These are phyloP conservation scores for Nicotiana paniculata DNA, from an alignment of 257 asterid species.

Conservation along the genomic window DNA sequence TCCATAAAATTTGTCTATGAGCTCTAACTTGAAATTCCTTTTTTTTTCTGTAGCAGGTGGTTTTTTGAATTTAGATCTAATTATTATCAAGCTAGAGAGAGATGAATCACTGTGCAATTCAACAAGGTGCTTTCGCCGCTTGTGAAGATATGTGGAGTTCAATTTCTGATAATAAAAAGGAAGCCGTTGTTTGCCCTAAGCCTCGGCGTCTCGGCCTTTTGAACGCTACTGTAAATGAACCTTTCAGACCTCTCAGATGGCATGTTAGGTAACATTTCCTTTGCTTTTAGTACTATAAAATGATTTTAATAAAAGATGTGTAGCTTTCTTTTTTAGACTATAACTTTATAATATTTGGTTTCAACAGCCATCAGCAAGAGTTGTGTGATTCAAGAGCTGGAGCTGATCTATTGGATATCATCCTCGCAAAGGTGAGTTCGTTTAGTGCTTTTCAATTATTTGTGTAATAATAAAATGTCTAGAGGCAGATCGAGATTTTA, in stretches of 20 bases:
- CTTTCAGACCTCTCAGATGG: slow-evolving; percentile 55
- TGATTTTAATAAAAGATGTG: too few relatives aligned
- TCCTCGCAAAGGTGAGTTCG: slow-evolving; percentile 55
- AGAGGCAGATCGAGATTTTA: too few relatives aligned
- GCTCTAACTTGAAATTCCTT: slow-evolving; percentile 1
- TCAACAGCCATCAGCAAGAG: slow-evolving; percentile 68
- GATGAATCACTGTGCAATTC: slow-evolving; percentile 62
- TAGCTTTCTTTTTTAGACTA: neutral
- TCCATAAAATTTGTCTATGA: neutral
- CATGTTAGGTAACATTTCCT: slow-evolving; percentile 43
- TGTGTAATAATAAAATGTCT: neutral
- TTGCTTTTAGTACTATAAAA: neutral
- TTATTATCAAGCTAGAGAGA: neutral
- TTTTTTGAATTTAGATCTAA: neutral
- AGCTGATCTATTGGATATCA: slow-evolving; percentile 73
- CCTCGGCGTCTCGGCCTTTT: slow-evolving; percentile 69
- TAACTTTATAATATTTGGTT: neutral
- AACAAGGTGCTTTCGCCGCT: slow-evolving; percentile 42
- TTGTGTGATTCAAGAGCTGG: slow-evolving; percentile 74
- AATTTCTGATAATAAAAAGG: slow-evolving; percentile 42
- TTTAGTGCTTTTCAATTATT: neutral
- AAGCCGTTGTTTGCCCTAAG: slow-evolving; percentile 77
- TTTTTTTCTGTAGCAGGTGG: neutral
- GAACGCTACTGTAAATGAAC: slow-evolving; percentile 42
- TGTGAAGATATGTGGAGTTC: slow-evolving; percentile 62